Evolutionary conservation across 1,284 basidiomycete species (phyloP).

Genomic region (Schizopora paradoxa): DNA sequence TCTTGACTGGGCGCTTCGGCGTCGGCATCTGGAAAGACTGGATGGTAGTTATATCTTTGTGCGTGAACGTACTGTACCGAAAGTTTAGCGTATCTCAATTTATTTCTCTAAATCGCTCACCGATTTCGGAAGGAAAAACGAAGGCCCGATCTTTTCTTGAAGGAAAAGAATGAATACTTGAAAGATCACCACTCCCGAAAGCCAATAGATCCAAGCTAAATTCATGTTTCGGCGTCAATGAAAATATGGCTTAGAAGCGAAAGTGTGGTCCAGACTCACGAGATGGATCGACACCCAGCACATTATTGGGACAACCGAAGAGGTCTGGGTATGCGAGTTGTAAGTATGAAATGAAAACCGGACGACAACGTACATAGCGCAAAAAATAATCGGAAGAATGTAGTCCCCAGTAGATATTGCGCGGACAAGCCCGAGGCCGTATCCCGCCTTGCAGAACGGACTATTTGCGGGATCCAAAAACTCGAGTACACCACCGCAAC

Average conservation of each 20-base stretch:
- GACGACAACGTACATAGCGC: slow-evolving; percentile 59
- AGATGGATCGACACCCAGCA: slow-evolving; percentile 72
- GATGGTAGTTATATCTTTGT: slow-evolving; percentile 81
- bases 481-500: slow-evolving; percentile 69
- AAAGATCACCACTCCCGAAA: slow-evolving; percentile 56
- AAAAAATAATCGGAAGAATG: slow-evolving; percentile 63
- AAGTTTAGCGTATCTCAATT: slow-evolving; percentile 1
- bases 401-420: slow-evolving; percentile 77
- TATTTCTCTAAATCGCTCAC: no score
- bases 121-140: not conserved
- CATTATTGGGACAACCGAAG: slow-evolving; percentile 77
- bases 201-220: slow-evolving; percentile 57
- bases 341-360: not conserved
- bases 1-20: slow-evolving; percentile 61
- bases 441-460: slow-evolving; percentile 67
- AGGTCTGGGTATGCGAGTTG: slow-evolving; percentile 50
- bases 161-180: slow-evolving; percentile 66
- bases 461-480: slow-evolving; percentile 82
- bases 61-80: slow-evolving; percentile 49
- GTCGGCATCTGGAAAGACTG: slow-evolving; percentile 64
- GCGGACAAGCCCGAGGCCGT: slow-evolving; percentile 62
- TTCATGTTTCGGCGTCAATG: slow-evolving; percentile 2
- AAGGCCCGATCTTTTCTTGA: slow-evolving; percentile 68
- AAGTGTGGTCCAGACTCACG: slow-evolving; percentile 35
- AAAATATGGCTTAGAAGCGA: slow-evolving; percentile 5